Conservation (phyloP, 1,284 basidiomycete genomes). For the Ustilago trichophora region DNA sequence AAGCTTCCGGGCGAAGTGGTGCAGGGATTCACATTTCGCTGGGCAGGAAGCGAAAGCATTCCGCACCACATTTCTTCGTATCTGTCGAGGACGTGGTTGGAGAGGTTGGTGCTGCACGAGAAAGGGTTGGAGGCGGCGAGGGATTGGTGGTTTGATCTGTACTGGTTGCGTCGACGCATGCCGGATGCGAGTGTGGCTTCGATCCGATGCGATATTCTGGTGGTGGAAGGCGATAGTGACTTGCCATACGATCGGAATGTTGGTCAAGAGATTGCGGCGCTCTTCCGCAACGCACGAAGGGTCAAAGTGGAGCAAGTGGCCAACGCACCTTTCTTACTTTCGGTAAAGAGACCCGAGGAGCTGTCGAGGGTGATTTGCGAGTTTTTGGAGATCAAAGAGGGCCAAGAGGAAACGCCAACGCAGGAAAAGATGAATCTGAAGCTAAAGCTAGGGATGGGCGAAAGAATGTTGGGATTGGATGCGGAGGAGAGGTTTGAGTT, state of each 20-base stretch:
- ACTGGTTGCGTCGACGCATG: slow-evolving; percentile 20
- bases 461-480: neutral
- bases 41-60: slow-evolving; percentile 19
- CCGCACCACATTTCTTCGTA: slow-evolving; percentile 17
- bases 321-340: slow-evolving; percentile 5
- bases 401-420: neutral
- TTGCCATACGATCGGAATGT: slow-evolving; percentile 24
- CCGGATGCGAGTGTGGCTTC: neutral
- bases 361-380: neutral
- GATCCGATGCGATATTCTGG: slow-evolving; percentile 9
- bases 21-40: slow-evolving; percentile 17
- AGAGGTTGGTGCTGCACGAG: slow-evolving; percentile 9
- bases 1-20: slow-evolving; percentile 28
- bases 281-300: slow-evolving; percentile 1
- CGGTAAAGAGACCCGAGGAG: slow-evolving; percentile 7
- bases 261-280: neutral
- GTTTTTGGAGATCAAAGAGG: neutral
- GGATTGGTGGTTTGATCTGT: slow-evolving; percentile 35
- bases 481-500: slow-evolving; percentile 21
- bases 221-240: slow-evolving; percentile 16
- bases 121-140: slow-evolving; percentile 8
- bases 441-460: neutral
- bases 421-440: neutral
- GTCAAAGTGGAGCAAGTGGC: neutral
- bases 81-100: slow-evolving; percentile 14